Percentiles rank a stretch among this genome's conserved stretches.
These are phyloP conservation scores for Acanthochlamys bracteata DNA, from an alignment of 106 monocot genomes.

Conservation along the genomic window DNA sequence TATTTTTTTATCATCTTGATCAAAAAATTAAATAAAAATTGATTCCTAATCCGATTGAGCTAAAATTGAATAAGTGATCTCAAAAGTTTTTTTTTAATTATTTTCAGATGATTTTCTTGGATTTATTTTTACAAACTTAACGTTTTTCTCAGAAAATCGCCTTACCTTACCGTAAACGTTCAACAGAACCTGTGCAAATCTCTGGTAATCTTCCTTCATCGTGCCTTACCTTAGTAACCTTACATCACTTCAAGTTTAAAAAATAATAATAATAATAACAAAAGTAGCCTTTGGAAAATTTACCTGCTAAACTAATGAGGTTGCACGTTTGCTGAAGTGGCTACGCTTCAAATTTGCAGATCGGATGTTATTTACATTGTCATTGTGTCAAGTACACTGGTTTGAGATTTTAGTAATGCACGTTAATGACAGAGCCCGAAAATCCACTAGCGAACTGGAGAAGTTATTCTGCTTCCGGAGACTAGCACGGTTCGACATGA, in stretches of 20 bases:
- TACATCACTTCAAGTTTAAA: slow-evolving; percentile 69
- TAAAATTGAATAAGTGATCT: too few species aligned
- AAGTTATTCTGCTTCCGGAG: slow-evolving; percentile 27
- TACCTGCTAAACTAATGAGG: slow-evolving; percentile 72
- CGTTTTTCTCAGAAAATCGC: slow-evolving; percentile 54
- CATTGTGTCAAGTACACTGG: slow-evolving; percentile 38
- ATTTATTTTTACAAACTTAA: too few species aligned
- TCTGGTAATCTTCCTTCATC: slow-evolving; percentile 40
- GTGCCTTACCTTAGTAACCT: too few species aligned
- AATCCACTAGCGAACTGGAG: slow-evolving; percentile 53
- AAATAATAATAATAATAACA: neutral
- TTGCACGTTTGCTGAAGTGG: slow-evolving; percentile 29
- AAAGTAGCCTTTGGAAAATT: neutral
- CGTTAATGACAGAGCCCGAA: slow-evolving; percentile 43
- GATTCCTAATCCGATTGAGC: too few species aligned
- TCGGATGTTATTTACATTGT: slow-evolving; percentile 44
- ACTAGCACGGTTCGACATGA: slow-evolving; percentile 64
- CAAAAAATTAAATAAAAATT: too few species aligned
- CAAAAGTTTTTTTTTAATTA: too few species aligned
- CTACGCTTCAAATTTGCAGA: slow-evolving; percentile 19
- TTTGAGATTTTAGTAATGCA: slow-evolving; percentile 75
- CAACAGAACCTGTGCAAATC: slow-evolving; percentile 45
- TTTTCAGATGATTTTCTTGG: too few species aligned
- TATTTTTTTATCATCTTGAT: too few species aligned
- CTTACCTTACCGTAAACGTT: slow-evolving; percentile 48